phyloP scores from a whole-genome alignment of 2,329 filamentous ascomycete genomes.

The Lizonia empirigonia region DNA sequence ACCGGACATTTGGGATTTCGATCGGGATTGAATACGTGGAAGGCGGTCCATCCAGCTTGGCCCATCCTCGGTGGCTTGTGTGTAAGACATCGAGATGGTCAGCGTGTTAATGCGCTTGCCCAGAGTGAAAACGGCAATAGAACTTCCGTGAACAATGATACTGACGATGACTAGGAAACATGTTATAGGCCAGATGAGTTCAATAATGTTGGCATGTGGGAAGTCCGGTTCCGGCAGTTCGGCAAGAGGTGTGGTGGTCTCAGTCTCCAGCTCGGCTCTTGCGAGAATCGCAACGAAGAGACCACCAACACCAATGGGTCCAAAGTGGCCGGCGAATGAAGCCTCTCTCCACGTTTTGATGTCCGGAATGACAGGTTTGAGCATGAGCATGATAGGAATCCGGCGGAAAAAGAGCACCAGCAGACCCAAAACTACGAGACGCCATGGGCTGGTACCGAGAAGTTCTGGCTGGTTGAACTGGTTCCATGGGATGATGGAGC shows the following conservation, averaged over 20 bases:
- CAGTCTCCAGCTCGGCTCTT: conserved; percentile 84
- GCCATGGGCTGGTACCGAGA: conserved; percentile 83
- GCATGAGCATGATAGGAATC: conserved; percentile 87
- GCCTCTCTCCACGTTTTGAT: conserved; percentile 98
- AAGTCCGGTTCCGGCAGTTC: conserved; percentile 63
- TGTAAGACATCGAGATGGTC: conserved; percentile 95
- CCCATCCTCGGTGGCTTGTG: conserved; percentile 83
- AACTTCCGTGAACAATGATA: conserved; percentile 96
- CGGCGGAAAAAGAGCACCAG: conserved; percentile 95
- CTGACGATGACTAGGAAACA: conserved; percentile 93
- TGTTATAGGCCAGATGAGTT: conserved; percentile 93
- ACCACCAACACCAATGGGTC: conserved; percentile 94
- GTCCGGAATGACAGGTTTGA: conserved; percentile 94
- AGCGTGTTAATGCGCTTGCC: conserved; percentile 98
- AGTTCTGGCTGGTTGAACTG: conserved; percentile 75
- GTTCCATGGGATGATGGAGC: conserved; percentile 95
- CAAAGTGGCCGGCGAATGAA: conserved; percentile 95
- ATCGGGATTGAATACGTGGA: conserved; percentile 80
- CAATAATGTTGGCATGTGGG: conserved; percentile 72
- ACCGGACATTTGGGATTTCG: conserved; percentile 75
- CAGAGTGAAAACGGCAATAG: conserved; percentile 94
- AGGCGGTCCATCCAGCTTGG: conserved; percentile 95
- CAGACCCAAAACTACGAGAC: conserved; percentile 89
- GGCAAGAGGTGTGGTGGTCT: conserved; percentile 73
- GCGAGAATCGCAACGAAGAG: conserved; percentile 95